Evolutionary conservation across 1,284 basidiomycete genomes (phyloP), one percentile per base, ranked within the genome.

Genomic region (Cerioporus squamosus): DNA sequence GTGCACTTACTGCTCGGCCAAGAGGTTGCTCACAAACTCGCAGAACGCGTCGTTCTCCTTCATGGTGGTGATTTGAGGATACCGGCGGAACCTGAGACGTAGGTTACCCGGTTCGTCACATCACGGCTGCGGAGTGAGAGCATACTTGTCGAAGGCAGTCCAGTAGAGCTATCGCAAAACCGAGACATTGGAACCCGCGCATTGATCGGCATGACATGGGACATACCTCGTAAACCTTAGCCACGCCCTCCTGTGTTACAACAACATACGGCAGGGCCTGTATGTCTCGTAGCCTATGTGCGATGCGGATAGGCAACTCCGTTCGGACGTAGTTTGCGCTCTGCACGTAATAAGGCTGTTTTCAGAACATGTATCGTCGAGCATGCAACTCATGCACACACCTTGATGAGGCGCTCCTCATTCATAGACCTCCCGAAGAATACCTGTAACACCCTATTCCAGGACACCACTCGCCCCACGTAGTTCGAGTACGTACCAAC

Each of bases 291-390:
- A 97, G 78, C 44, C 95, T 84, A 72, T 96, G 94, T 3, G 94
- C 91, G 70, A 97, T 91, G 46, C 94, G 85, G 15, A 95, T 87
- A 14, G 95, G 93, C 8, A 97, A 77, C 70, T 97, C 95, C 14
- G 90, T 90, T 47, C 94, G 86, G 33, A 97, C 91, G 74, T 95
- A 94, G 73, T 95, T 95, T 62, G 91, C 93, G 61, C 88, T 91
- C 91, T 93, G 59, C 5, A 10, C n/a, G n/a, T 14, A 12, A 20
- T n/a, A 42, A 44, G 17, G 24, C 33, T 39, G n/a, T 14, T n/a
- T 17, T 46, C 8, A 18, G 2, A 29, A 36, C 26, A 31, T 15
- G 22, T 17, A 18, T 38, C 4, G 23, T 29, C 17, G n/a, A n/a
- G 3, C 31, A 22, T 15, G 43, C 43, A 8, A 7, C 17, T 9